Base-by-base conservation (phyloP, 2,329 filamentous ascomycete species). In the Penicillium frequentans region DNA sequence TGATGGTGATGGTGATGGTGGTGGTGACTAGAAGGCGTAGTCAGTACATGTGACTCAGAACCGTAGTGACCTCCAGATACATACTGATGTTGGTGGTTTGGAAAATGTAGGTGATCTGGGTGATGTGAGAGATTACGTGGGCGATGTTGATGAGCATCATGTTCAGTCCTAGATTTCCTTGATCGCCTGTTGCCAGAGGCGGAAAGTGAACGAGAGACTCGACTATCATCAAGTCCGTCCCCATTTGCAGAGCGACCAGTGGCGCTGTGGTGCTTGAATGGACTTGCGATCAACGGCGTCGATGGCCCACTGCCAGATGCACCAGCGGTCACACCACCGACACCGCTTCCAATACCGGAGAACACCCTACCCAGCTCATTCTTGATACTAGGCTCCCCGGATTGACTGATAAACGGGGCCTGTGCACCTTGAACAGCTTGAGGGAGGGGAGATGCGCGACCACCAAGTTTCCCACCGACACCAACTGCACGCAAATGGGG, bases 291-390 rank as follows among this genome's bases (percentile, higher is more conserved):
- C 53, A 82, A 78, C 13, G 84, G 84, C 8, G 84, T 86, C 1
- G 81, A 78, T 11, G 77, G 77, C 16, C 80, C 80, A 62, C 81
- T 82, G n/a, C 73, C 78, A 35, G 78, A 75, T 33, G 79, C 75
- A 14, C 75, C 75, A 44, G 77, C 77, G 21, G 80, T 81, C 27
- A 77, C 76, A 60, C 81, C 81, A 29, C 85, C 84, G 19, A 88
- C 80, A 35, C 87, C 87, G 71, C 85, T 87, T 16, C 87, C 93
- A 64, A 98, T 91, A n/a, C 93, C 93, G 19, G 91, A 91, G 75
- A 96, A 97, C 82, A 97, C 96, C 60, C 91, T 88, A 27, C 93
- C 93, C 71, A 97, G 93, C 72, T 97, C 93, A 70, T 88, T 96
- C 80, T 97, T 96, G 69, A 97, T 96, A 44, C 90, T 90, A 11